These are phyloP conservation scores for Quercus aquifolioides DNA, from an alignment of 306 rosid genomes.

Conservation along the genomic window DNA sequence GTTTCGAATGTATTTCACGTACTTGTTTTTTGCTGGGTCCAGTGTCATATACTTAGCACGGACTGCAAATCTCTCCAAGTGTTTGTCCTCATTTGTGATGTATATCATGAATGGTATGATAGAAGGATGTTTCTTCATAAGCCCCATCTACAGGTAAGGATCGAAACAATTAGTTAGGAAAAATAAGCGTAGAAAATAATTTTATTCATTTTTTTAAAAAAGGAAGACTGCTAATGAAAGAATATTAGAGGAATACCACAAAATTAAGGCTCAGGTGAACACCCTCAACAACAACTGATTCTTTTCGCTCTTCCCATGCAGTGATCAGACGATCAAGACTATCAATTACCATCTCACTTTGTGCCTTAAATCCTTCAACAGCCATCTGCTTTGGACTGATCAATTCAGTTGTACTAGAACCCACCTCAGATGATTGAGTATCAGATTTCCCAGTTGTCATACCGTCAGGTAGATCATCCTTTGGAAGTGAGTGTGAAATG, in stretches of 20 bases:
- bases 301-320: conserved; percentile 93
- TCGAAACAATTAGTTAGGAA: conserved; percentile 1
- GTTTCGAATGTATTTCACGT: conserved; percentile 92
- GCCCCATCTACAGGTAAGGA: conserved; percentile 75
- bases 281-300: conserved; percentile 95
- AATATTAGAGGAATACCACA: conserved; percentile 47
- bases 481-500: conserved; percentile 40
- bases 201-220: background rate
- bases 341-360: conserved; percentile 99
- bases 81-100: conserved; percentile 93
- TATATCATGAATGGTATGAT: conserved; percentile 93
- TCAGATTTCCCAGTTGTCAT: conserved; percentile 41
- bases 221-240: background rate
- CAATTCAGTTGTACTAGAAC: conserved; percentile 44
- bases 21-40: conserved; percentile 93
- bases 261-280: conserved; percentile 97
- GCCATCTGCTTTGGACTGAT: conserved; percentile 88
- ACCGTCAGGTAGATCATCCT: conserved; percentile 52
- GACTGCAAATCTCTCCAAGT: conserved; percentile 93
- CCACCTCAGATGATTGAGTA: conserved; percentile 22
- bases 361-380: conserved; percentile 91
- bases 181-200: background rate
- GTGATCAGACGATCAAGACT: conserved; percentile 98
- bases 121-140: conserved; percentile 96
- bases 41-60: conserved; percentile 98